Base-by-base conservation (phyloP, 495 filamentous ascomycete genomes). In the Ramalina peruviana region DNA sequence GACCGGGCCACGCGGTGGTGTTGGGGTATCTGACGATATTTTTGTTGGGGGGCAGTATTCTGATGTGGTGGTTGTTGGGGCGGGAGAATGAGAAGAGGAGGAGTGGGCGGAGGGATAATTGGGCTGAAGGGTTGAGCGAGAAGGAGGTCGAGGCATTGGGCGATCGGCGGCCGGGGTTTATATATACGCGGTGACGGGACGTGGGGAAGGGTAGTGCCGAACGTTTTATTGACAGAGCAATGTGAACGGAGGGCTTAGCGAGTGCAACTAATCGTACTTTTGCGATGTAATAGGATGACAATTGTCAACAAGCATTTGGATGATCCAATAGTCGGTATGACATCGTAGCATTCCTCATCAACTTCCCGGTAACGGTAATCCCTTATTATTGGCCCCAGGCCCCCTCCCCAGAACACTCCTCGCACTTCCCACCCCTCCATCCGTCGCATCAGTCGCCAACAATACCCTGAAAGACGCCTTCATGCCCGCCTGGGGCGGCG, bases 101-200 rank as follows among this genome's bases (percentile, higher is more conserved):
- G 6, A 58, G 59, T 2, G 89, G 89, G 0, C 72, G 83, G 60
- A 69, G 87, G 19, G 85, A 94, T 66, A 56, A 75, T 42, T 81
- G 70, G 75, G 65, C 81, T 7, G 74, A 76, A 50, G 83, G 82
- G 1, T 67, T 79, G 64, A 66, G 36, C 30, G 65, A 72, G 51
- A 65, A 69, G 48, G 77, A 88, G 65, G 67, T 80, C 23, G 77
- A 79, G 56, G 58, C 52, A 47, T 50, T 84, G 45, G 88, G 90
- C 4, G 90, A 95, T 62, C 63, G 57, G 60, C 70, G 79, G 58
- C 86, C 85, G 3, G 82, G 87, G 60, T 94, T 94, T 58, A 63
- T 85, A 3, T 94, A 93, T 60, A 89, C 78, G 5, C 56, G 81
- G 53, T 86, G 46, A 69, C 17, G 30, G 30, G 7, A 33, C 2